Percentiles rank a stretch among this genome's conserved stretches.
Conservation (phyloP, 441 rosid species). For the Flueggea neowawraea region DNA sequence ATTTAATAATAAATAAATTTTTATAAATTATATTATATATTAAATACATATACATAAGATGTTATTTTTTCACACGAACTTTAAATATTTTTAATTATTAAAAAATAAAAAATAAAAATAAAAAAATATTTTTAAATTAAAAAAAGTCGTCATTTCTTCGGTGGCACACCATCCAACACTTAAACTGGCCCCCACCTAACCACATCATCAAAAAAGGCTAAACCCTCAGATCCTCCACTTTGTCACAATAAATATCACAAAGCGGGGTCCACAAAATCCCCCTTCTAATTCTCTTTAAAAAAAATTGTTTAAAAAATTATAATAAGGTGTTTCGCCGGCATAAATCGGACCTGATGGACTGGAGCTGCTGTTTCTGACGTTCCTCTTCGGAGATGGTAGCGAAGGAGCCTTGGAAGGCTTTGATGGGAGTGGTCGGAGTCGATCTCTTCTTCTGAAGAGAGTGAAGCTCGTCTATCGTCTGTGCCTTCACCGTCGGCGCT, state of each 20-base stretch:
- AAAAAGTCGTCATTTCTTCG: background rate
- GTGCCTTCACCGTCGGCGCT: constrained; percentile 63
- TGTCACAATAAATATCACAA: no score
- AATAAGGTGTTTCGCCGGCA: no score
- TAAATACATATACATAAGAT: no score
- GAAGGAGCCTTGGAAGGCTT: constrained; percentile 35
- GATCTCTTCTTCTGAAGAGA: constrained; percentile 77
- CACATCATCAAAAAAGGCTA: background rate
- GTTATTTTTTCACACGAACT: no score
- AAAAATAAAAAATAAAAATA: no score
- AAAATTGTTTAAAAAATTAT: no score
- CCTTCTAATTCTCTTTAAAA: no score
- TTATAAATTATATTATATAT: no score
- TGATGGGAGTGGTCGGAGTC: constrained; percentile 64
- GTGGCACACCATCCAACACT: constrained; percentile 1
- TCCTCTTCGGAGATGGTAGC: constrained; percentile 55
- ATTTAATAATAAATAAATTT: no score
- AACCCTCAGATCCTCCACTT: background rate
- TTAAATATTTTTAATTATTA: no score
- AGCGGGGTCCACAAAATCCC: background rate
- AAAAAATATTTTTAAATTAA: no score
- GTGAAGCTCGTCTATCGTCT: constrained; percentile 83
- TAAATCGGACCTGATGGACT: constrained; percentile 62
- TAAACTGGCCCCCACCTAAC: background rate
- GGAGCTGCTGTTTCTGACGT: constrained; percentile 75